Conservation (phyloP, 305 asterid species). For the Fraxinus latifolia region DNA sequence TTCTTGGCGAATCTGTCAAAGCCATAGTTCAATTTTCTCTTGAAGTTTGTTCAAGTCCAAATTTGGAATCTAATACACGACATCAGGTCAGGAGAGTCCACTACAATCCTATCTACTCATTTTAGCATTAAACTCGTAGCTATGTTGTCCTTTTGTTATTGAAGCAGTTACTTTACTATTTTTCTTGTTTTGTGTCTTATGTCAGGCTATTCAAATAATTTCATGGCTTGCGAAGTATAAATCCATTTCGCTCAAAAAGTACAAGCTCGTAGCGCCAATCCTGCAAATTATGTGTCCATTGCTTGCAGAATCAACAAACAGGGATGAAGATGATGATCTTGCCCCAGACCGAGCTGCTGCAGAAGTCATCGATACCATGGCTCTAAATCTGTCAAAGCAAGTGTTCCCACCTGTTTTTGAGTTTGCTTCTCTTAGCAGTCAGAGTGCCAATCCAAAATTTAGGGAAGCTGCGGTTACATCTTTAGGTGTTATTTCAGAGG, state of each 20-base stretch:
- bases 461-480: conserved; percentile 98
- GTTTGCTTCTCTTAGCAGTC: conserved; percentile 87
- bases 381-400: conserved; percentile 73
- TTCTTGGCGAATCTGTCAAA: conserved; percentile 95
- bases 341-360: conserved; percentile 99
- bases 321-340: conserved; percentile 90
- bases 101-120: conserved; percentile 9
- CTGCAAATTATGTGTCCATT: conserved; percentile 96
- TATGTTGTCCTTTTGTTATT: not conserved
- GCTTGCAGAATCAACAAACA: conserved; percentile 79
- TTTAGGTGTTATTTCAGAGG: conserved; percentile 91
- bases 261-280: conserved; percentile 90
- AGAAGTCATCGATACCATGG: conserved; percentile 98
- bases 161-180: conserved; percentile 8
- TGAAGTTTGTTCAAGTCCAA: conserved; percentile 88
- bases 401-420: conserved; percentile 92
- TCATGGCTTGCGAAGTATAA: conserved; percentile 98
- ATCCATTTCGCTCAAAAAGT: conserved; percentile 84
- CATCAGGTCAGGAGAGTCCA: conserved; percentile 71
- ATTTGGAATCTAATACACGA: conserved; percentile 82
- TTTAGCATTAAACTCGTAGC: conserved; percentile 13
- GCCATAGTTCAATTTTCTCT: conserved; percentile 94
- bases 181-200: conserved; percentile 17
- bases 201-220: conserved; percentile 94
- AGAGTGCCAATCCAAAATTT: conserved; percentile 80